Base-by-base conservation (phyloP, 2,329 filamentous ascomycete genomes). In the Colletotrichum sp. region DNA sequence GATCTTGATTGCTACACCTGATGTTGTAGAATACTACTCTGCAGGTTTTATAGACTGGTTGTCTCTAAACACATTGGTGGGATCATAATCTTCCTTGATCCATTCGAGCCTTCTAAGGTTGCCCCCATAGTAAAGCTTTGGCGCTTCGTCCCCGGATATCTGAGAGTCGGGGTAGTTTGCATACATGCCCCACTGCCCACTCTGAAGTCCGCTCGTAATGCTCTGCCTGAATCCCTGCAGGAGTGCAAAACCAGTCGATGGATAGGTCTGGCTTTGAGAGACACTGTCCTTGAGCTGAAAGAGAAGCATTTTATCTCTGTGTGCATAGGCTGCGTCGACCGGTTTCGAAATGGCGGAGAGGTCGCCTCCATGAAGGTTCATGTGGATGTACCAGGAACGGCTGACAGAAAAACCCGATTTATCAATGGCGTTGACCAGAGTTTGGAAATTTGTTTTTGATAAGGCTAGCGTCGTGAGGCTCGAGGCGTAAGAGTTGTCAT, bases 121-220 rank as follows among this genome's bases (percentile, higher is more conserved):
- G 67, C 79, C 80, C 5, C 88, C 84, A 76, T 87, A 91, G 80
- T 91, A 90, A 75, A 88, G 79, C 75, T 86, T 80, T 76, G 88
- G 86, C 5, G 89, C 89, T 28, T 84, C 84, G 5, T 83, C 83
- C 18, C 85, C 82, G 78, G 84, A 83, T 71, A 90, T 82, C 52
- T 82, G 84, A 1, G 88, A 86, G 78, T 91, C 89, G 4, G 88
- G 86, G 65, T 91, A 91, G 82, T 90, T 91, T 77, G 88, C 83
- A 76, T 90, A 91, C 76, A 87, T 87, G 32, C 87, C 88, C 81
- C 87, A 89, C 8, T 82, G 78, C 2, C 81, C 82, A 43, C 83
- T 78, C 6, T 81, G 80, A 80, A 86, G 82, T 9, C 80, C 79
- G 5, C 82, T 79, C 52, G 81, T 83, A 67, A 87, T 82, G 16